Evolutionary conservation across 768 basidiomycete genomes (phyloP).

Genomic region (Lentinula lateritia): DNA sequence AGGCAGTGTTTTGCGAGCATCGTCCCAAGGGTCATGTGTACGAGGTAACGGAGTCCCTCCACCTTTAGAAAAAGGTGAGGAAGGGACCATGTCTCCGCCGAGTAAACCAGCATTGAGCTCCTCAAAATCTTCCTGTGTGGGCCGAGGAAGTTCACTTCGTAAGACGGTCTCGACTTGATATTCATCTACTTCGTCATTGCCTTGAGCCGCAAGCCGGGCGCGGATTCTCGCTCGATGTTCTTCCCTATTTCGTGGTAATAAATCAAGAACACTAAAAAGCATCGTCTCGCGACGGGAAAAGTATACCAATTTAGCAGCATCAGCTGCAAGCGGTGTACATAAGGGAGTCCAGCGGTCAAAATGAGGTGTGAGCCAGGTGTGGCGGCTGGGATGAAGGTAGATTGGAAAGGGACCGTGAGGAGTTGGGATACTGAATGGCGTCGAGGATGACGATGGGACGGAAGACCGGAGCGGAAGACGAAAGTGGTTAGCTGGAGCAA

Average conservation of each 20-base stretch:
- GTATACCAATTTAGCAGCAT: slow-evolving; percentile 60
- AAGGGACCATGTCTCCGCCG: slow-evolving; percentile 19
- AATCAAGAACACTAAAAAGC: slow-evolving; percentile 36
- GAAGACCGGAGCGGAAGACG: slow-evolving; percentile 37
- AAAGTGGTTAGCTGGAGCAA: slow-evolving; percentile 60
- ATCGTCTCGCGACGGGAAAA: slow-evolving; percentile 50
- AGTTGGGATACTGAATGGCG: slow-evolving; percentile 20
- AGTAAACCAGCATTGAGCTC: slow-evolving; percentile 45
- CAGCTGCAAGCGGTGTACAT: slow-evolving; percentile 39
- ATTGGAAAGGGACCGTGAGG: slow-evolving; percentile 43
- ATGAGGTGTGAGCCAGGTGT: slow-evolving; percentile 23
- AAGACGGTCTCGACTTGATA: neutral
- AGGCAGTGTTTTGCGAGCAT: neutral
- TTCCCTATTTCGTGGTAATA: slow-evolving; percentile 26
- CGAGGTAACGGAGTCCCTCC: neutral
- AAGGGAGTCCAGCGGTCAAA: slow-evolving; percentile 23
- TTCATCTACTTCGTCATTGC: neutral
- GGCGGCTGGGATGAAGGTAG: slow-evolving; percentile 29
- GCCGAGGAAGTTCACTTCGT: slow-evolving; percentile 11
- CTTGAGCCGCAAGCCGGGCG: neutral
- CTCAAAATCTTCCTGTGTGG: slow-evolving; percentile 54
- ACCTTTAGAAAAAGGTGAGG: neutral
- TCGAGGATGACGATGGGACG: neutral
- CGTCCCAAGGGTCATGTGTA: neutral
- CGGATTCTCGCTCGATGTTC: slow-evolving; percentile 20